Percentiles rank a stretch among this genome's conserved stretches.
These are phyloP conservation scores for Pichia kudriavzevii DNA, from an alignment of 1,139 yeast species.

Conservation along the genomic window DNA sequence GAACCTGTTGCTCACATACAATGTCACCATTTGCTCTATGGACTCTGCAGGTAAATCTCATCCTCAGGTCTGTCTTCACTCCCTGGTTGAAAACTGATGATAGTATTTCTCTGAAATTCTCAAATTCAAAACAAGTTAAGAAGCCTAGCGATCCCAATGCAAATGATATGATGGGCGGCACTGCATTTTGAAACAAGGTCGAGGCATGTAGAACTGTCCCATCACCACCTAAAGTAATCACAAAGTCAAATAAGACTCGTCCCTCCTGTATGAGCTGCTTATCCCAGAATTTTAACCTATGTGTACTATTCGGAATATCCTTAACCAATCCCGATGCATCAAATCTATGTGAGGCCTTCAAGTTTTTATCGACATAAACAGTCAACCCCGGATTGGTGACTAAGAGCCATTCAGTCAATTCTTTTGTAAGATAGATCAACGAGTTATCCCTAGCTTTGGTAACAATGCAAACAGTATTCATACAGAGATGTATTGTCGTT, in stretches of 20 bases:
- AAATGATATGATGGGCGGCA: constrained; percentile 84
- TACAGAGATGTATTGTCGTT: constrained; percentile 67
- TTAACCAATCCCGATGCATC: constrained; percentile 36
- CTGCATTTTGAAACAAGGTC: constrained; percentile 68
- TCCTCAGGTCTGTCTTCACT: constrained; percentile 68
- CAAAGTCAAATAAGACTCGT: constrained; percentile 64
- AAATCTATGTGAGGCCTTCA: constrained; percentile 56
- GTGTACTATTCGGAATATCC: constrained; percentile 36
- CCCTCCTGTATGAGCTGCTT: constrained; percentile 45
- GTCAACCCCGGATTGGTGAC: constrained; percentile 33
- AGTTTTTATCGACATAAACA: constrained; percentile 64
- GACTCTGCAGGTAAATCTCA: constrained; percentile 69
- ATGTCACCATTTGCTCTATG: constrained; percentile 45
- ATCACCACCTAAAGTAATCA: constrained; percentile 81
- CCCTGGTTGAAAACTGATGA: constrained; percentile 55
- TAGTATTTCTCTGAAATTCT: constrained; percentile 53
- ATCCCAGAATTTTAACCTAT: constrained; percentile 60
- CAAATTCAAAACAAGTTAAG: constrained; percentile 69
- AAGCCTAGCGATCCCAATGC: constrained; percentile 78
- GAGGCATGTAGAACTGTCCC: constrained; percentile 83
- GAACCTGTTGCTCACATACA: constrained; percentile 68
- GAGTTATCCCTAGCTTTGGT: constrained; percentile 84
- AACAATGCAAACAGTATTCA: constrained; percentile 65
- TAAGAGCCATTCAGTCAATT: constrained; percentile 70
- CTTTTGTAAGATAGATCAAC: constrained; percentile 64